Conservation (phyloP, 73 alveolate genomes). For the Paramecium tetraurelia region DNA sequence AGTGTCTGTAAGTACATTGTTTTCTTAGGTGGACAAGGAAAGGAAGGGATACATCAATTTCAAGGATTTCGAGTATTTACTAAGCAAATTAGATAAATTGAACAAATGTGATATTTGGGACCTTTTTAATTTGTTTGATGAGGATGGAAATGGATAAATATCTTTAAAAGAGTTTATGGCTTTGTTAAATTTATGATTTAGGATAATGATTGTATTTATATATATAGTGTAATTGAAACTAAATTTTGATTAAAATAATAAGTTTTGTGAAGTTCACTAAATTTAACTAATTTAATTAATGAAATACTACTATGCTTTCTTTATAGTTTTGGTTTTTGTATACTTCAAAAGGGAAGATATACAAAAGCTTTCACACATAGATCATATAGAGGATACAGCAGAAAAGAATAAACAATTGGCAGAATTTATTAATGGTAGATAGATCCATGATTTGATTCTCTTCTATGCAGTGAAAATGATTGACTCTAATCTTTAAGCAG, state of each 20-base stretch:
- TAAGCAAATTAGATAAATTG: background rate
- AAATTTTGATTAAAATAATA: background rate
- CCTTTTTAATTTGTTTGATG: background rate
- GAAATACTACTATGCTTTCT: background rate
- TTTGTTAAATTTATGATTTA: background rate
- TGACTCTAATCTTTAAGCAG: background rate
- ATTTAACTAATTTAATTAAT: background rate
- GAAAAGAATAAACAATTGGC: background rate
- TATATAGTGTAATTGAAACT: background rate
- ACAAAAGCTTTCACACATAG: background rate
- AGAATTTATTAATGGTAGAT: background rate
- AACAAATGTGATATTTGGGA: background rate
- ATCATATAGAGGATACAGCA: background rate
- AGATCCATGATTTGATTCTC: background rate
- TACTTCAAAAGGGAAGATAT: background rate
- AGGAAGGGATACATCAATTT: background rate
- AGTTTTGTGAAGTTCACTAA: background rate
- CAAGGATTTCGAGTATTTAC: constrained; percentile 1
- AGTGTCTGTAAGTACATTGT: background rate
- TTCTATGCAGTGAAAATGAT: background rate
- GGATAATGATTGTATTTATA: background rate
- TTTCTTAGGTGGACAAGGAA: background rate
- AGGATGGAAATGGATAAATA: background rate
- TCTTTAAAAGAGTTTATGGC: background rate
- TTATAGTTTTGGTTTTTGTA: background rate